These are phyloP conservation scores for Crithidia expoeki DNA, from an alignment of 208 protist genomes.

Conservation along the genomic window DNA sequence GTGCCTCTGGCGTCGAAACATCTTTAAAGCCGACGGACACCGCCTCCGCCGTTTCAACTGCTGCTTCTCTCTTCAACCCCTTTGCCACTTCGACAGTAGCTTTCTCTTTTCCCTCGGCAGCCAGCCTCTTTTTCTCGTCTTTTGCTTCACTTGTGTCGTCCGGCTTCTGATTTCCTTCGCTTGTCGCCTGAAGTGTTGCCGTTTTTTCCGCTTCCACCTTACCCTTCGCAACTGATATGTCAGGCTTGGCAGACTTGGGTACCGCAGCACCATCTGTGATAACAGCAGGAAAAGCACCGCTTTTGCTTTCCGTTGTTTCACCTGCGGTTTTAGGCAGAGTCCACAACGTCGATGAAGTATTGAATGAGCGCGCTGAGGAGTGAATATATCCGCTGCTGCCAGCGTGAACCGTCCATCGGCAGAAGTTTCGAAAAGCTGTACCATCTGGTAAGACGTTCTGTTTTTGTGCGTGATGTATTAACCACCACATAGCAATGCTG, in stretches of 20 bases:
- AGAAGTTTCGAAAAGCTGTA: too few species aligned
- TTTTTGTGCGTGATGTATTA: too few species aligned
- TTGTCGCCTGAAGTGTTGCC: too few species aligned
- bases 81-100: neutral
- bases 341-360: neutral
- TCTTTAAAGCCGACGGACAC: neutral
- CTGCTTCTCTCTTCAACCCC: conserved; percentile 11
- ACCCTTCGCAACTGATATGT: too few species aligned
- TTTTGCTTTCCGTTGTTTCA: neutral
- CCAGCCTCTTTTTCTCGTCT: neutral
- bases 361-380: neutral
- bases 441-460: too few species aligned
- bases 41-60: neutral
- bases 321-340: neutral
- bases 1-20: neutral
- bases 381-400: neutral
- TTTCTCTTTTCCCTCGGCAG: neutral
- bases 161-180: too few species aligned
- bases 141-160: neutral
- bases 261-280: too few species aligned
- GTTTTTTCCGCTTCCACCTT: too few species aligned
- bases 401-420: too few species aligned
- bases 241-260: too few species aligned
- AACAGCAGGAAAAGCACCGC: too few species aligned
- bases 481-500: too few species aligned